Conservation (phyloP, 2,329 filamentous ascomycete genomes). For the Talaromyces sp. region DNA sequence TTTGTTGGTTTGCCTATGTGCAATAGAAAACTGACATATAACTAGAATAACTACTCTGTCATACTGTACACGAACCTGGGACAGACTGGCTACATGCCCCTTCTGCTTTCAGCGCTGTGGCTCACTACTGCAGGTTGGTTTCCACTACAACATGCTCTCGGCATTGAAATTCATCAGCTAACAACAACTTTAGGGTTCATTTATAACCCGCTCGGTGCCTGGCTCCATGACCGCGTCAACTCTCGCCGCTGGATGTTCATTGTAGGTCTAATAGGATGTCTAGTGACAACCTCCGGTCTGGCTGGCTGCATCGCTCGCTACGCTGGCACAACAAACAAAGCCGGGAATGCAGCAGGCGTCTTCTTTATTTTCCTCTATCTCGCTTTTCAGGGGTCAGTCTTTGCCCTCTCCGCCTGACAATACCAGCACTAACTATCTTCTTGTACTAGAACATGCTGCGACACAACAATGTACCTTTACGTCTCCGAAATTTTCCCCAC, state of each 20-base stretch:
- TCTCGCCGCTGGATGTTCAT: conserved; percentile 45
- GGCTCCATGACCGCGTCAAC: conserved; percentile 39
- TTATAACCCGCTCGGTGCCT: conserved; percentile 38
- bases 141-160: background rate
- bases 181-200: conserved; percentile 36
- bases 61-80: conserved; percentile 47
- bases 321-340: conserved; percentile 39
- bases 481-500: conserved; percentile 51
- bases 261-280: conserved; percentile 42
- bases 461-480: conserved; percentile 51
- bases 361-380: conserved; percentile 43
- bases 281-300: conserved; percentile 43
- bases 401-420: background rate
- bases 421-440: background rate
- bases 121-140: conserved; percentile 46
- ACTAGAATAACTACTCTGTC: conserved; percentile 34
- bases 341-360: conserved; percentile 44
- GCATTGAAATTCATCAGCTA: conserved; percentile 11
- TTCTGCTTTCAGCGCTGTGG: conserved; percentile 48
- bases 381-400: conserved; percentile 16
- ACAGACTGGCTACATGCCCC: conserved; percentile 43
- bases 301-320: conserved; percentile 41
- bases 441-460: conserved; percentile 31
- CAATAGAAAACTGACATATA: background rate
- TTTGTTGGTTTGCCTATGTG: no score